These are phyloP conservation scores for Bipolaris bicolor DNA, from an alignment of 2,329 filamentous ascomycete genomes.

Conservation along the genomic window DNA sequence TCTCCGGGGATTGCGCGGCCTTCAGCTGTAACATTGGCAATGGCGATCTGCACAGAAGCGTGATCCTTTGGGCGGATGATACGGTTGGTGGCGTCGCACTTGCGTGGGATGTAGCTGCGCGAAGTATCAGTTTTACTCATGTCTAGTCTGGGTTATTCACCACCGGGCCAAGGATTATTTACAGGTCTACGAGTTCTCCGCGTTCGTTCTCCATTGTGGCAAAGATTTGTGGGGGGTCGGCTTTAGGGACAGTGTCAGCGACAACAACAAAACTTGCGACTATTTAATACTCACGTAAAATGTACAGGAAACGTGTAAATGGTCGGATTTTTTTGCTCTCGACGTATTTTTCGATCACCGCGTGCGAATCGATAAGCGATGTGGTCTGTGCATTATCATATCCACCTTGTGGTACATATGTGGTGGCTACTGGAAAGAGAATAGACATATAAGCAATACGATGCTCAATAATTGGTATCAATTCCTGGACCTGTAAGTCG, in stretches of 20 bases:
- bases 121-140: neutral
- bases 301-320: neutral
- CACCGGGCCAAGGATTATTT: neutral
- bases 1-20: slow-evolving; percentile 1
- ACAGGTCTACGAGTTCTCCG: slow-evolving; percentile 4
- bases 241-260: neutral
- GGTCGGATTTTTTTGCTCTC: neutral
- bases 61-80: slow-evolving; percentile 3
- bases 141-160: neutral
- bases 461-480: too few relatives aligned
- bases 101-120: slow-evolving; percentile 1
- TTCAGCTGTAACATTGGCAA: neutral
- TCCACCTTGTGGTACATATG: neutral
- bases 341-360: neutral
- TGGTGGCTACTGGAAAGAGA: too few relatives aligned
- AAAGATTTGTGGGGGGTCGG: neutral
- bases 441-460: too few relatives aligned
- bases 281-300: neutral
- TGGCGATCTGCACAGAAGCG: slow-evolving; percentile 1
- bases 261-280: neutral
- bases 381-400: neutral
- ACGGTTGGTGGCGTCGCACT: slow-evolving; percentile 4
- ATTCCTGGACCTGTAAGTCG: neutral
- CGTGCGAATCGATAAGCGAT: neutral
- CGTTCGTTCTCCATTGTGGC: slow-evolving; percentile 6